These are phyloP conservation scores for Tubosaeta sp. DNA, from an alignment of 768 basidiomycete genomes.

Conservation along the genomic window DNA sequence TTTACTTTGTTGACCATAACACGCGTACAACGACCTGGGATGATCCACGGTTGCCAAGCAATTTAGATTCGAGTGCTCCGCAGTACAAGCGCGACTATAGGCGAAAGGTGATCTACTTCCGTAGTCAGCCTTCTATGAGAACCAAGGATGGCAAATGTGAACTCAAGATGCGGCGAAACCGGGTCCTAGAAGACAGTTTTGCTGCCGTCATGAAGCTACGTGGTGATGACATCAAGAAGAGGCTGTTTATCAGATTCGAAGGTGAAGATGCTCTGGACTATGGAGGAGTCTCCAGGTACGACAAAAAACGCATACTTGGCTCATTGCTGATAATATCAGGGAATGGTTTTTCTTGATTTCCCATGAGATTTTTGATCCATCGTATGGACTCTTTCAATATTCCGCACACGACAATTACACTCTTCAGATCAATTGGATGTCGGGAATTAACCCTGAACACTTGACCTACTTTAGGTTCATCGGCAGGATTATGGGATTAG, in stretches of 20 bases:
- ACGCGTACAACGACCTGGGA: constrained; percentile 91
- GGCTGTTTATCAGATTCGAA: constrained; percentile 72
- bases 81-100: constrained; percentile 95
- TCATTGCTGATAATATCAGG: constrained; percentile 33
- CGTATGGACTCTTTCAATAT: constrained; percentile 79
- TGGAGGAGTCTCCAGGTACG: constrained; percentile 69
- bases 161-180: constrained; percentile 73
- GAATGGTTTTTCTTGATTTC: constrained; percentile 87
- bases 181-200: constrained; percentile 86
- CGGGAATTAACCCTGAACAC: constrained; percentile 72
- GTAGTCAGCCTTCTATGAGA: constrained; percentile 83
- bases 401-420: constrained; percentile 79
- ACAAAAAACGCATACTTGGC: neutral
- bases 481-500: constrained; percentile 67
- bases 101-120: constrained; percentile 89
- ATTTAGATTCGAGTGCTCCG: constrained; percentile 84
- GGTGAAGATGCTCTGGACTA: constrained; percentile 80
- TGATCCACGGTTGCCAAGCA: constrained; percentile 81
- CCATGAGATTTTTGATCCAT: constrained; percentile 79
- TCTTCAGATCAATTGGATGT: constrained; percentile 74
- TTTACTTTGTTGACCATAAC: constrained; percentile 94
- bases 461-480: constrained; percentile 81
- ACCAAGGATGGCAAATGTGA: constrained; percentile 78
- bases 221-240: constrained; percentile 64
- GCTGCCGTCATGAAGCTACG: constrained; percentile 77